Evolutionary conservation across 1,284 basidiomycete genomes (phyloP).

Genomic region (Ceratobasidium sp.): DNA sequence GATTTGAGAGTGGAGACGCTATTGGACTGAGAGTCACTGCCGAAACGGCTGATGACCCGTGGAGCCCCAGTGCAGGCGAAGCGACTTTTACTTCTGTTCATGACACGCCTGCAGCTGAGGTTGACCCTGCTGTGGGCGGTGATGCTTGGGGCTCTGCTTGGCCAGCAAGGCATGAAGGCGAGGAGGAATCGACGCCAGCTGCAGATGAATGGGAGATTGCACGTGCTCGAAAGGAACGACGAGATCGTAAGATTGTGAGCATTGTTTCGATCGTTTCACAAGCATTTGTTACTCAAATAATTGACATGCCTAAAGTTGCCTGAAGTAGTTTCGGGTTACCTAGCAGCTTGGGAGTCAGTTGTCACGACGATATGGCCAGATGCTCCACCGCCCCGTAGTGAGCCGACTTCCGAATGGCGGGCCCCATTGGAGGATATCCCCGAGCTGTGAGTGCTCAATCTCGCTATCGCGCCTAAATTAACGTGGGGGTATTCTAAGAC

Average conservation of each 20-base stretch:
- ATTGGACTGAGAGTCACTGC: constrained; percentile 4
- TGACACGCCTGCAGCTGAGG: constrained; percentile 5
- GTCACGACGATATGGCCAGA: constrained; percentile 36
- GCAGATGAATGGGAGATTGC: constrained; percentile 41
- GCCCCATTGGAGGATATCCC: constrained; percentile 33
- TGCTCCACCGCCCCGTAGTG: constrained; percentile 31
- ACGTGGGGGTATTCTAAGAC: constrained; percentile 12
- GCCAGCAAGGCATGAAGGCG: constrained; percentile 2
- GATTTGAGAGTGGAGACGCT: constrained; percentile 21
- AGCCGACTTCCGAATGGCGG: constrained; percentile 33
- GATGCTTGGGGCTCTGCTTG: constrained; percentile 37
- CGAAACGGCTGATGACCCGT: constrained; percentile 26
- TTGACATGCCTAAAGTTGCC: constrained; percentile 16
- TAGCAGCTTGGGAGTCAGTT: constrained; percentile 24
- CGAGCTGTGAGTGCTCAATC: constrained; percentile 22
- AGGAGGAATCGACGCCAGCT: constrained; percentile 20
- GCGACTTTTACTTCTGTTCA: constrained; percentile 21
- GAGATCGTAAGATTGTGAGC: constrained; percentile 36
- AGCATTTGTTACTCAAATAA: background rate
- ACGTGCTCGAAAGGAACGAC: constrained; percentile 26
- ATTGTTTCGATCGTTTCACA: background rate
- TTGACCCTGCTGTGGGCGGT: background rate
- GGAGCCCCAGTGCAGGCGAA: constrained; percentile 31
- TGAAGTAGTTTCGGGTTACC: constrained; percentile 37
- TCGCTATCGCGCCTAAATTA: background rate